phyloP scores from a whole-genome alignment of 192 early-diverging fungal species.

The Umbelopsis ramanniana region DNA sequence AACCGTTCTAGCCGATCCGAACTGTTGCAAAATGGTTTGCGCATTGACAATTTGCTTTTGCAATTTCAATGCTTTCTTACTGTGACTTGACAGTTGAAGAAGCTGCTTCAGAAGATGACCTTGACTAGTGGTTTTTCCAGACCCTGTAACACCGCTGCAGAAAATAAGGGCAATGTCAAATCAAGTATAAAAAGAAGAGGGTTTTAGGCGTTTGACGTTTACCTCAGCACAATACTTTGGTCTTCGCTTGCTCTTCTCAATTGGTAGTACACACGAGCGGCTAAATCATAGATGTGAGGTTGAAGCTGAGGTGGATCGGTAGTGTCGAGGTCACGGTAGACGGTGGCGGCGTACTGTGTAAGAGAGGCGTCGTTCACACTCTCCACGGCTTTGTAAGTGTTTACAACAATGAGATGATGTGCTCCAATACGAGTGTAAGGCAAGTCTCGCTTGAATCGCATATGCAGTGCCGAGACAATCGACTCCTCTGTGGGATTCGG shows the following conservation, averaged over 20 bases:
- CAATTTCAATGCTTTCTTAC: constrained; percentile 76
- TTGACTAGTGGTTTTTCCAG: constrained; percentile 83
- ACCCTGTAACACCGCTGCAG: constrained; percentile 80
- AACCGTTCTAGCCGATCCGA: constrained; percentile 71
- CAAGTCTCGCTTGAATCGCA: constrained; percentile 53
- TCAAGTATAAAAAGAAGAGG: too few species aligned
- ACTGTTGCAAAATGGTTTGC: constrained; percentile 77
- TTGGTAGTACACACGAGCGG: constrained; percentile 71
- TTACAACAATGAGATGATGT: constrained; percentile 52
- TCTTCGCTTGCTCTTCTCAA: constrained; percentile 70
- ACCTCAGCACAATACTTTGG: constrained; percentile 68
- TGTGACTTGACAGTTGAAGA: constrained; percentile 71
- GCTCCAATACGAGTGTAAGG: constrained; percentile 58
- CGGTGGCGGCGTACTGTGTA: constrained; percentile 57
- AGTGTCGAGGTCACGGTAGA: constrained; percentile 49
- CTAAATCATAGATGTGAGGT: constrained; percentile 74
- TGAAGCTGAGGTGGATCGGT: background rate
- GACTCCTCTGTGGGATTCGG: constrained; percentile 44
- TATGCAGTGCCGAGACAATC: constrained; percentile 43
- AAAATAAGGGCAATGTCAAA: constrained; percentile 23
- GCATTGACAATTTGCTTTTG: constrained; percentile 72
- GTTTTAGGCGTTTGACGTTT: constrained; percentile 1
- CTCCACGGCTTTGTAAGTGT: constrained; percentile 48
- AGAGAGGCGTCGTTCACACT: constrained; percentile 48
- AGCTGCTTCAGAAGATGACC: constrained; percentile 75